Evolutionary conservation across 108 stramenopile species (phyloP).

Genomic region (Cyclotella kingstonii): DNA sequence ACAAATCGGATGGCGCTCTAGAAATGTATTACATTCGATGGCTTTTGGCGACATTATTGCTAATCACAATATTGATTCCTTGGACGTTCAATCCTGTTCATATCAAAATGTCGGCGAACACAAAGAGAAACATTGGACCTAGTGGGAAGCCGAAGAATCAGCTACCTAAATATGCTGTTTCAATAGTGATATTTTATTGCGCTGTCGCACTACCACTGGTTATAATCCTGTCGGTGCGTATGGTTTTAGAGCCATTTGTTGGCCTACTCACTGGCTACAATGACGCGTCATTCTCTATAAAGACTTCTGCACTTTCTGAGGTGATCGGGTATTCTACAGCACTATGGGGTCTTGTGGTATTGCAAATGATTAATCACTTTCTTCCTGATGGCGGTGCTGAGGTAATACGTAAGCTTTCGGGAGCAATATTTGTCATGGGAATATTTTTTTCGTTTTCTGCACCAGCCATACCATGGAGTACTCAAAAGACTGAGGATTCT

Average conservation of each 20-base stretch:
- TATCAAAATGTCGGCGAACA: constrained; percentile 37
- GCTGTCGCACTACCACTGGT: constrained; percentile 54
- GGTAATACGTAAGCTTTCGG: constrained; percentile 62
- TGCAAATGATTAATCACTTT: constrained; percentile 69
- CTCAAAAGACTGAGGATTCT: constrained; percentile 14
- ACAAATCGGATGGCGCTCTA: constrained; percentile 22
- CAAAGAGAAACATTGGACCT: constrained; percentile 31
- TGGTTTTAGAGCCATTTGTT: constrained; percentile 58
- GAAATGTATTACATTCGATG: constrained; percentile 44
- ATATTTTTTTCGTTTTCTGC: constrained; percentile 62
- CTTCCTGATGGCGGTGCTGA: constrained; percentile 81
- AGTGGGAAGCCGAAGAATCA: constrained; percentile 31
- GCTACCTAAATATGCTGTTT: constrained; percentile 34
- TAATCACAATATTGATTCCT: constrained; percentile 53
- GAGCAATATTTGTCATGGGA: constrained; percentile 60
- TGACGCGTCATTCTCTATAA: constrained; percentile 49
- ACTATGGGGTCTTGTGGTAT: constrained; percentile 70
- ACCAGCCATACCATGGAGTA: constrained; percentile 56
- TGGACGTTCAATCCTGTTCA: constrained; percentile 54
- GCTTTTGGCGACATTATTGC: constrained; percentile 40
- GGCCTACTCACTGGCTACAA: constrained; percentile 49
- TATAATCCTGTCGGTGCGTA: constrained; percentile 50
- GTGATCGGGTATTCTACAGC: constrained; percentile 57
- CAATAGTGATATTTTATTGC: constrained; percentile 47
- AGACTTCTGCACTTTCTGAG: constrained; percentile 61